phyloP scores from a whole-genome alignment of 306 rosid genomes.

The Cicer yamashitae region DNA sequence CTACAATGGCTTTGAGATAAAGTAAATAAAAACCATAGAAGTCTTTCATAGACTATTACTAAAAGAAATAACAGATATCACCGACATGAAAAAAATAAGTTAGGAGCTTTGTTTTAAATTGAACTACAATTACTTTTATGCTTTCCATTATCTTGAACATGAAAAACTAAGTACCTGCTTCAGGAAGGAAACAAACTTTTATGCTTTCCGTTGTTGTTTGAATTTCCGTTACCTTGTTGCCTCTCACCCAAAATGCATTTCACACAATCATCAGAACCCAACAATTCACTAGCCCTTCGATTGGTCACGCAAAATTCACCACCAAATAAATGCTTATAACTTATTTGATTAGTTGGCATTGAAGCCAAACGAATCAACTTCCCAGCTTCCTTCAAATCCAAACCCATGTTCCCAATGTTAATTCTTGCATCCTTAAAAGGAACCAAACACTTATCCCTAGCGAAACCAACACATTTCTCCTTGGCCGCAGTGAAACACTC shows the following conservation, averaged over 20 bases:
- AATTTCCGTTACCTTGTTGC: conserved; percentile 23
- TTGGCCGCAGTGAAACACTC: conserved; percentile 45
- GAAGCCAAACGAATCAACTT: conserved; percentile 56
- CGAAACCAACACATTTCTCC: conserved; percentile 58
- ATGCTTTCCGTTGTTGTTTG: neutral
- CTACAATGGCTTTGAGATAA: too few relatives aligned
- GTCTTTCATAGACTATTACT: neutral
- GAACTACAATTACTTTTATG: neutral
- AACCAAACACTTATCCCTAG: conserved; percentile 64
- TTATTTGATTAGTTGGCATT: conserved; percentile 37
- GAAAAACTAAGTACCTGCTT: conserved; percentile 70
- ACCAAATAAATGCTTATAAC: neutral
- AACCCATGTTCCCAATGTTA: conserved; percentile 44
- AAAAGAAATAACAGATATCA: conserved; percentile 7
- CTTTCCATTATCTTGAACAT: conserved; percentile 12
- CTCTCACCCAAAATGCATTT: conserved; percentile 42
- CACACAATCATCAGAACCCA: conserved; percentile 47
- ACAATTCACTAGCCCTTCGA: conserved; percentile 62
- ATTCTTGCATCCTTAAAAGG: conserved; percentile 73
- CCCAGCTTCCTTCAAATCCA: conserved; percentile 51
- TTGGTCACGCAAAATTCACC: conserved; percentile 44
- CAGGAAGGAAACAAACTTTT: conserved; percentile 84
- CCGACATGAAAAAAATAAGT: neutral
- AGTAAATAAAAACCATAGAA: neutral
- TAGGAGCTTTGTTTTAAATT: neutral